A percentile compares a stretch with the other conserved stretches of the same genome.
Conservation (phyloP, 306 rosid genomes). For the Cicer chorassanicum region DNA sequence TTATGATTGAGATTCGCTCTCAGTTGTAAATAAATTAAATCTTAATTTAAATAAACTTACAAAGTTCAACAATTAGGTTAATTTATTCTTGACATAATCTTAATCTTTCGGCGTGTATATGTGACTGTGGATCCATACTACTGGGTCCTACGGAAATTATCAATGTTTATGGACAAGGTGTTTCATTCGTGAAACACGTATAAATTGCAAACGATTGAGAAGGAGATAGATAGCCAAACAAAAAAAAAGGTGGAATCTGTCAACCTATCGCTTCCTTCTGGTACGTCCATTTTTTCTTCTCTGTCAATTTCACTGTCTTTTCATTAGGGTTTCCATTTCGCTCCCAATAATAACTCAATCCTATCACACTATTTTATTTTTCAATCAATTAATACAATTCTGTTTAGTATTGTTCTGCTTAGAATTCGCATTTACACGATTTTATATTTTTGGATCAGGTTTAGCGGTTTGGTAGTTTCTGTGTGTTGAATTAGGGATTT, state of each 20-base stretch:
- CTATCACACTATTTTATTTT: background rate
- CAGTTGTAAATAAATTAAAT: too few relatives aligned
- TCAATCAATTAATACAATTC: conserved; percentile 25
- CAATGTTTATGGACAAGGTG: too few relatives aligned
- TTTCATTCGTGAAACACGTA: too few relatives aligned
- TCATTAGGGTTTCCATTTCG: conserved; percentile 50
- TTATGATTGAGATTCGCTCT: too few relatives aligned
- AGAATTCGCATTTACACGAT: background rate
- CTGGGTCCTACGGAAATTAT: too few relatives aligned
- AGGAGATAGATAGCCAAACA: too few relatives aligned
- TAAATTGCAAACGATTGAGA: too few relatives aligned
- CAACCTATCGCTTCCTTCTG: conserved; percentile 42
- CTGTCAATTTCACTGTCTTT: conserved; percentile 13
- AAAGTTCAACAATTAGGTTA: too few relatives aligned
- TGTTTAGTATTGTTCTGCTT: background rate
- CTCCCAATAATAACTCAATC: background rate
- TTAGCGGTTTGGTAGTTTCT: background rate
- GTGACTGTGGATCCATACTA: too few relatives aligned
- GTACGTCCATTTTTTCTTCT: conserved; percentile 35
- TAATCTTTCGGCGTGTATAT: too few relatives aligned
- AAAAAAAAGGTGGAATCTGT: conserved; percentile 40
- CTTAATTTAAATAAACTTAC: too few relatives aligned
- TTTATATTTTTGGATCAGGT: conserved; percentile 22
- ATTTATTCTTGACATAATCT: too few relatives aligned
- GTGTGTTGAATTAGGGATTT: conserved; percentile 21